Evolutionary conservation across 2,329 filamentous ascomycete species (phyloP), one percentile per base, ranked within the genome.

Genomic region (Colletotrichum neosansevieriae): DNA sequence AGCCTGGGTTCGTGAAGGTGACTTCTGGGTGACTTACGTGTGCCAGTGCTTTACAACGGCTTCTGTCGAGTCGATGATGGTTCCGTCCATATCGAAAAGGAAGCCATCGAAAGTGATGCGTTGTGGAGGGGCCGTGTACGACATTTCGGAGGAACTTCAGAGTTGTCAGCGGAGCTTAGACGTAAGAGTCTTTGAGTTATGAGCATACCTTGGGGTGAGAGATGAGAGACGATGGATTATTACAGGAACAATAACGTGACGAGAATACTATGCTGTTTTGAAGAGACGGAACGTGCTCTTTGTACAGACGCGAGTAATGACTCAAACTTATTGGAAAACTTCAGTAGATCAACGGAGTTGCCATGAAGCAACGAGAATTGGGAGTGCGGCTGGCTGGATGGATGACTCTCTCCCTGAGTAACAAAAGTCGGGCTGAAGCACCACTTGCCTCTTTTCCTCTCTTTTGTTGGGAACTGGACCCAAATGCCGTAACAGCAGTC

Each of bases 11-110:
- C 53, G 40, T 3, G 36, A 34, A 40, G 45, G 45, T 47, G 56
- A 42, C 32, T 19, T 29, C 17, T 58, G 59, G 45, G 9, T 40
- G 76, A 42, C 85, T 79, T 79, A 91, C 90, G 83, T 84, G 64
- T 90, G 82, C 93, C 93, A 96, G 77, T 94, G 90, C 80, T 93
- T 93, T 59, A 89, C 85, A 45, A 96, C 90, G 9, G 93, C 93
- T 19, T 85, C 83, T 2, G 92, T 95, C 15, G 91, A 94, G 77
- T 95, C 92, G 74, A 95, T 94, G 71, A 95, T 92, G 17, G 92
- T 94, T 44, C 92, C 92, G 76, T 94, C 91, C 90, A 93, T 92
- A 76, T 94, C 91, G 74, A 93, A 91, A 6, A 92, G 83, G 70
- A 89, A 84, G 15, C 86, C 87, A 53, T 85, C 80, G 73, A 89